These are phyloP conservation scores for Paramecium caudatum DNA, from an alignment of 73 alveolate species.

Conservation along the genomic window DNA sequence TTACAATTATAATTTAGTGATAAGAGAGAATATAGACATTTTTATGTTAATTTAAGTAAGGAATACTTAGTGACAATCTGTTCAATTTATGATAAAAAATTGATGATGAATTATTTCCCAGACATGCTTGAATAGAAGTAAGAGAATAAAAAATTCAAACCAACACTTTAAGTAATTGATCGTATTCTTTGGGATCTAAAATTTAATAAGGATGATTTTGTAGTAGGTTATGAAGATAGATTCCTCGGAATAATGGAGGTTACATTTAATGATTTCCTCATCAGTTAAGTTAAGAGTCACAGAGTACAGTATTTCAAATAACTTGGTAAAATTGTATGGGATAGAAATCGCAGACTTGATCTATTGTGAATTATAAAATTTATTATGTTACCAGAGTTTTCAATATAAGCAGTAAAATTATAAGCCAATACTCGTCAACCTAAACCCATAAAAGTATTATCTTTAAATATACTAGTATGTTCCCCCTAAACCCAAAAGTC, in stretches of 20 bases:
- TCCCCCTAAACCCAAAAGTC: slow-evolving; percentile 24
- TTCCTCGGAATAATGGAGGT: slow-evolving; percentile 63
- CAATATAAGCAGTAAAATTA: slow-evolving; percentile 2
- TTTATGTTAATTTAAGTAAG: slow-evolving; percentile 31
- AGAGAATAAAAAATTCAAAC: slow-evolving; percentile 23
- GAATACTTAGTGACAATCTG: not conserved
- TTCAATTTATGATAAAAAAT: slow-evolving; percentile 22
- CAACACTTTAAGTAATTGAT: slow-evolving; percentile 2
- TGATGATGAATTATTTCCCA: not conserved
- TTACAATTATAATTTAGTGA: not conserved
- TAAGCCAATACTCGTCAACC: slow-evolving; percentile 37
- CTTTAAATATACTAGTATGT: not conserved
- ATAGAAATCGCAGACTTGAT: slow-evolving; percentile 47
- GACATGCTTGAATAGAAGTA: not conserved
- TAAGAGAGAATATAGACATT: slow-evolving; percentile 35
- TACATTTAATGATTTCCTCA: not conserved
- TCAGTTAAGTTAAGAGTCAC: slow-evolving; percentile 39
- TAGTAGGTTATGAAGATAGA: slow-evolving; percentile 59
- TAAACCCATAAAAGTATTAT: not conserved
- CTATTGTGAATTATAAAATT: slow-evolving; percentile 24
- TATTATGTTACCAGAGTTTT: slow-evolving; percentile 52
- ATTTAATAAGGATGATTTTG: slow-evolving; percentile 20
- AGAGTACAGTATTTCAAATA: slow-evolving; percentile 56
- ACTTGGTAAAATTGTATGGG: slow-evolving; percentile 53
- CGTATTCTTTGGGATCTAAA: slow-evolving; percentile 42